Evolutionary conservation across 441 rosid genomes (phyloP), one percentile per base, ranked within the genome.

Genomic region (Adansonia gregorii): DNA sequence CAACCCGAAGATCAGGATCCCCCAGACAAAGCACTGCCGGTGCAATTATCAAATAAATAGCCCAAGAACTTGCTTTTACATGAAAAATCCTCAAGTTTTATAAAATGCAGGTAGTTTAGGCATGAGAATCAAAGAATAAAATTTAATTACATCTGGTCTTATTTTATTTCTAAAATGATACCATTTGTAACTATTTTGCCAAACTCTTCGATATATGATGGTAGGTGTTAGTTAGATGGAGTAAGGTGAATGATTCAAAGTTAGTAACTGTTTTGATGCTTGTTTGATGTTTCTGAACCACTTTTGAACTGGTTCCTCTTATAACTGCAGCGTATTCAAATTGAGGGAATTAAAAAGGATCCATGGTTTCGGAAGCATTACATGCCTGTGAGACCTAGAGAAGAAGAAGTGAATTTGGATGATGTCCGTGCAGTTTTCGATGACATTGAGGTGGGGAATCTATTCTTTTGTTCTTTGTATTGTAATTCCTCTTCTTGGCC

Each of bases 391-490:
- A 86, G 64, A 79, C 84, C 80, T 75, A 86, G 27, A 14, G 88
- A 87, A 79, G 68, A 61, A 61, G 87, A 86, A 85, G 97, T 91
- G 79, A 91, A 87, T 85, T 83, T 91, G 87, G 98, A 92, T 78
- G 97, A 91, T 71, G 83, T 92, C 65, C 72, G 74, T 67, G 97
- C 97, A 72, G 99, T 91, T 76, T 95, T 95, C 81, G 90, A 89
- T 55, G 94, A 92, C 82, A 92, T 91, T 74, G 97, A 95, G 98
- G 98, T 92, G 79, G 15, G 89, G 73, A 19, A 3, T 80, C 59
- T 77, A 45, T 73, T 31, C 67, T 83, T 73, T 52, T 52, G 49
- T 41, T 24, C 48, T 54, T 15, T 80, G 68, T 74, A 35, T 39
- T 31, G 39, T 49, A 41, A 19, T 63, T 54, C 65, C n/a, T 67